Percentiles rank a stretch among this genome's conserved stretches.
These are phyloP conservation scores for baker's yeast (Saccharomyces cerevisiae) DNA, from an alignment of 805 yeast genomes.

Conservation along the genomic window DNA sequence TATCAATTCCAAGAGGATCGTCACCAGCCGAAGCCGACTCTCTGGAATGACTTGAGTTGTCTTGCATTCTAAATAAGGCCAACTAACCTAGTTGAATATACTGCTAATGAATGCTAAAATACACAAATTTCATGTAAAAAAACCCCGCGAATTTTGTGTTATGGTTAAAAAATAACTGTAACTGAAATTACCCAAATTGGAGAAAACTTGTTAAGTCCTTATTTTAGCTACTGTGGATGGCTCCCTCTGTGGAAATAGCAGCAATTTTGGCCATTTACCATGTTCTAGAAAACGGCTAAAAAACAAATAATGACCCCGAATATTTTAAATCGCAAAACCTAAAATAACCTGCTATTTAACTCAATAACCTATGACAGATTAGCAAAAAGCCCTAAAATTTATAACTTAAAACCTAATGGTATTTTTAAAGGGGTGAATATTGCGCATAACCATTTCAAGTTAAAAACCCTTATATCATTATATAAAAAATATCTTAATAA, in stretches of 20 bases:
- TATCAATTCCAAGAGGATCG: constrained; percentile 58
- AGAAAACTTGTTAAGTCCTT: background rate
- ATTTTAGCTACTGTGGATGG: background rate
- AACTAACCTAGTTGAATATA: background rate
- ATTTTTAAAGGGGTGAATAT: constrained; percentile 4
- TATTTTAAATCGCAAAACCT: background rate
- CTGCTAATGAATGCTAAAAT: background rate
- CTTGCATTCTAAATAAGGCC: constrained; percentile 1
- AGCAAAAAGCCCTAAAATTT: background rate
- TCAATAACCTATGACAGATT: background rate
- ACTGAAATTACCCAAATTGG: background rate
- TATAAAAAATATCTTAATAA: background rate
- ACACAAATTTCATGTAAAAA: background rate
- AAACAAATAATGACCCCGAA: background rate
- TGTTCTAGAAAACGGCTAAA: background rate
- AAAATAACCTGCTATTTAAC: background rate
- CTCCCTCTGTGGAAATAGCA: too few relatives aligned
- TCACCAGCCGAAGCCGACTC: constrained; percentile 3
- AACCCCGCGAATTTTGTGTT: background rate
- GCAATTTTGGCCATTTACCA: background rate
- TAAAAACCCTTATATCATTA: background rate
- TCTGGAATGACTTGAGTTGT: background rate
- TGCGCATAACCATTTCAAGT: background rate
- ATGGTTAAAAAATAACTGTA: background rate
- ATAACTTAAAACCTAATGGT: background rate